phyloP scores from a whole-genome alignment of 2,329 filamentous ascomycete genomes.

The Thielaviopsis ethacetica region DNA sequence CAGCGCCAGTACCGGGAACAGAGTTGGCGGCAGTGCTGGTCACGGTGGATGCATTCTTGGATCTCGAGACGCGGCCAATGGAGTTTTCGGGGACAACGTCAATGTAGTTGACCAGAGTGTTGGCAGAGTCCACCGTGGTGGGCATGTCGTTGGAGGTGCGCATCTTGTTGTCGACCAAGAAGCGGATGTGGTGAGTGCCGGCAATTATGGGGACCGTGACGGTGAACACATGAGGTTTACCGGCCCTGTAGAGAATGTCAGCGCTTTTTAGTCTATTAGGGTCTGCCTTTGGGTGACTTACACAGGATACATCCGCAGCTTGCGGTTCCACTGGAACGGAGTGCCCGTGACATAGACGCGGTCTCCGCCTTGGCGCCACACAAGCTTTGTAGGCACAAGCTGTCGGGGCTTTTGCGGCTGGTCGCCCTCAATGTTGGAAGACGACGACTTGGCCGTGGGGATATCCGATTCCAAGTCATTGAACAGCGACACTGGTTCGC shows the following conservation, averaged over 20 bases:
- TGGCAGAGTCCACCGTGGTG: conserved; percentile 93
- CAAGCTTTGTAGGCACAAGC: conserved; percentile 67
- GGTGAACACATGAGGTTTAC: conserved; percentile 48
- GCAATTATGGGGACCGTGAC: conserved; percentile 71
- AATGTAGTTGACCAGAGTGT: conserved; percentile 96
- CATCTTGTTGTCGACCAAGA: conserved; percentile 90
- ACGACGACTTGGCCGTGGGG: conserved; percentile 39
- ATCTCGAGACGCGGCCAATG: conserved; percentile 23
- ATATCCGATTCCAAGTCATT: conserved; percentile 31
- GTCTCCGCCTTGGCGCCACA: conserved; percentile 71
- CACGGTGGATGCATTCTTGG: conserved; percentile 7
- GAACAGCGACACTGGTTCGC: conserved; percentile 27
- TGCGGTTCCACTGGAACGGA: conserved; percentile 93
- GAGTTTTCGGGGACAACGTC: conserved; percentile 60
- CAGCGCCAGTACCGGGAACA: conserved; percentile 12
- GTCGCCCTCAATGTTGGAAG: conserved; percentile 57
- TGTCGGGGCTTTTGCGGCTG: conserved; percentile 50
- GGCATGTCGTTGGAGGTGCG: conserved; percentile 72
- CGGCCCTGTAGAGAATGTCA: conserved; percentile 25
- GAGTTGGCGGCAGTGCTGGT: conserved; percentile 15
- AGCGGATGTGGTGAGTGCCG: conserved; percentile 92
- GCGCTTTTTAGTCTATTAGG: background rate
- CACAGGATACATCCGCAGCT: conserved; percentile 74
- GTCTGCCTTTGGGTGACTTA: conserved; percentile 32
- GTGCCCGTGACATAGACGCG: conserved; percentile 95